Percentiles rank a stretch among this genome's conserved stretches.
Conservation (phyloP, 2,329 filamentous ascomycete species). For the Colletotrichum brevisporum region DNA sequence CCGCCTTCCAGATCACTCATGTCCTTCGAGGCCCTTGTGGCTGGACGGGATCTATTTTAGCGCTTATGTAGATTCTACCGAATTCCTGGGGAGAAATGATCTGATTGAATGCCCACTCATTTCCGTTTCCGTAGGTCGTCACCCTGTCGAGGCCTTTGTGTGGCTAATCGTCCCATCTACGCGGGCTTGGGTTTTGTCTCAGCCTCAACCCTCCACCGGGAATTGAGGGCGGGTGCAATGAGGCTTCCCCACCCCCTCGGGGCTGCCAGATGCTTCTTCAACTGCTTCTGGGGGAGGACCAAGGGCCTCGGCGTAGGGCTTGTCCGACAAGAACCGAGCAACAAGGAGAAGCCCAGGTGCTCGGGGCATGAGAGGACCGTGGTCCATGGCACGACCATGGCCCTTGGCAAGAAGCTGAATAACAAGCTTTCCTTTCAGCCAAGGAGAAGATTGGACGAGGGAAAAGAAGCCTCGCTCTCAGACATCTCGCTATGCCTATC, state of each 20-base stretch:
- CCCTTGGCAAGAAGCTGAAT: neutral
- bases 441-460: constrained; percentile 23
- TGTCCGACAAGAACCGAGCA: neutral
- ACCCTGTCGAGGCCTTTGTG: neutral
- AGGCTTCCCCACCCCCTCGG: too few species aligned
- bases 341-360: neutral
- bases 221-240: too few species aligned
- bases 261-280: too few species aligned
- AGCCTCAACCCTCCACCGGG: too few species aligned
- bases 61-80: neutral
- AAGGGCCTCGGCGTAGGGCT: too few species aligned
- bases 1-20: neutral
- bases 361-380: neutral
- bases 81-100: constrained; percentile 11
- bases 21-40: neutral
- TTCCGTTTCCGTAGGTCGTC: neutral
- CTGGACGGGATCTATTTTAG: neutral
- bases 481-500: constrained; percentile 1
- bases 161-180: neutral
- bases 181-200: neutral
- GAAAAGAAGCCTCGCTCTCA: neutral
- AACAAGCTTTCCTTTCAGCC: constrained; percentile 13
- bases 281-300: too few species aligned
- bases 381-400: neutral
- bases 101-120: neutral